Base-by-base conservation (phyloP, 192 early-diverging fungal species). In the Coemansia sp. region DNA sequence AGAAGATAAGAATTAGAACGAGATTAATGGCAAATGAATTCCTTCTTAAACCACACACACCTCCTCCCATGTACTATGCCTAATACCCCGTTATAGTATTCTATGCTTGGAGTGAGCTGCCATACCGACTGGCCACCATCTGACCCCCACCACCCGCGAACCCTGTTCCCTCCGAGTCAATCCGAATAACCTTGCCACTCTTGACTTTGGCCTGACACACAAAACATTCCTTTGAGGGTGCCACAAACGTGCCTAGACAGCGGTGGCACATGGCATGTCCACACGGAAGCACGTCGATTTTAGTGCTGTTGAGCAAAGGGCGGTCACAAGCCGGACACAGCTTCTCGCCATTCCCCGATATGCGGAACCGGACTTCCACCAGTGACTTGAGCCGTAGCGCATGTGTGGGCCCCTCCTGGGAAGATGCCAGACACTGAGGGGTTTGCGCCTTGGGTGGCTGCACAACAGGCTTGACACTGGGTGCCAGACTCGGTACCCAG, bases 251-350 rank as follows among this genome's bases (percentile, higher is more conserved):
- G 19, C 6, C n/a, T 18, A 62, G 51, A 26, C 70, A 74, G 19
- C 56, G 41, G 32, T 67, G 70, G 31, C 70, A 74, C 18, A 67
- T 33, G 1, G 59, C 64, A 35, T 74, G 70, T 12, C 70, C 70
- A 17, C 70, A 74, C 14, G 40, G 5, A 2, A 74, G 42, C 11
- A 67, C 54, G 30, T 67, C 59, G 48, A 67, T 51, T 19, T 58
- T 62, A 14, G 64, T 26, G 51, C 64, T 63, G 40, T 63, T 74
- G 12, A 36, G 29, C 30, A 74, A 23, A 7, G 50, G 19, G 38
- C 56, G 66, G 50, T 74, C 70, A 47, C 70, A 74, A 5, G 57
- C 51, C 12, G 62, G 62, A 27, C 69, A 72, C 28, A 72, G 57
- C 40, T 65, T 64, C 14, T 72, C 62, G 14, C 38, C 45, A 1